Base-by-base conservation (phyloP, 177 flowering plant genomes). In the Vitis hybrid region DNA sequence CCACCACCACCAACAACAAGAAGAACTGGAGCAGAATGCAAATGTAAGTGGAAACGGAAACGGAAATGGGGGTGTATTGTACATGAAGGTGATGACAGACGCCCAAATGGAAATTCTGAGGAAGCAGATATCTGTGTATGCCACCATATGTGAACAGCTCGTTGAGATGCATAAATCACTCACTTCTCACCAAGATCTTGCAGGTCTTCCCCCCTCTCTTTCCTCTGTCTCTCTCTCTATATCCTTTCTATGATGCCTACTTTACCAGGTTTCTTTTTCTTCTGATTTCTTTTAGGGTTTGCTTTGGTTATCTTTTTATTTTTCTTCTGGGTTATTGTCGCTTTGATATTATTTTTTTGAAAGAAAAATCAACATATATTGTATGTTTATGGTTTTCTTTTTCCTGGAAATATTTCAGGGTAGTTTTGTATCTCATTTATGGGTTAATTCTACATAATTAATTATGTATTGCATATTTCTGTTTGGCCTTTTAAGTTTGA, bases 31-130 rank as follows among this genome's bases (percentile, higher is more conserved):
- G 17, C 12, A 55, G 54, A 27, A 14, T 17, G 50, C 35, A 10
- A 35, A 61, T 41, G 68, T 48, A 9, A 65, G 66, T 35, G 68
- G 60, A 50, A 65, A 52, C 63, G 77, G 69, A 2, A 54, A 14
- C 1, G 78, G 69, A 6, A 71, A 14, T 48, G 54, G 61, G 12
- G 85, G 84, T 3, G 80, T 81, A 18, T 48, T 81, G 84, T 88
- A 83, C 58, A 90, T 86, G 73, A 90, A 87, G 67, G 97, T 92
- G 58, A 92, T 94, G 97, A 94, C 97, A 11, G 99, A 95, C 27
- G 99, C 93, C 74, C 99, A 95, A 70, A 75, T 95, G 77, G 97
- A 93, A 64, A 77, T 94, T 51, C 86, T 95, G 0, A 70, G 92
- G 8, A 81, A 79, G 71, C 99, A 94, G 76, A 93, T 93, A 63